phyloP scores from a whole-genome alignment of 1,284 basidiomycete genomes.

The Ganoderma leucocontextum region DNA sequence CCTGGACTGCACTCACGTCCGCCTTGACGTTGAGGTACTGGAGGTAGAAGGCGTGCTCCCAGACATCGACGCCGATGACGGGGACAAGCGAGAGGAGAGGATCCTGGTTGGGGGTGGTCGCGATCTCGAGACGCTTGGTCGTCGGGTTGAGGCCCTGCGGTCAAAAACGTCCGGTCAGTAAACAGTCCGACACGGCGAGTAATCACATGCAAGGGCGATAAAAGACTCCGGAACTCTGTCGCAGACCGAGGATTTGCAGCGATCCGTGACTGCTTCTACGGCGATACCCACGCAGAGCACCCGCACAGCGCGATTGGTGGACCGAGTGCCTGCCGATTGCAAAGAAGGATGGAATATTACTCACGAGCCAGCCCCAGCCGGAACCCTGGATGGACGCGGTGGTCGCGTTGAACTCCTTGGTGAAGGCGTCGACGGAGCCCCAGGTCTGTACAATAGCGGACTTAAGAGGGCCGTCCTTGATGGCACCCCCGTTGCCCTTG shows the following conservation, averaged over 20 bases:
- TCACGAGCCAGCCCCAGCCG: constrained; percentile 93
- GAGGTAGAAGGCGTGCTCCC: constrained; percentile 86
- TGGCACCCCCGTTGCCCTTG: constrained; percentile 68
- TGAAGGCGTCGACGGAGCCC: constrained; percentile 80
- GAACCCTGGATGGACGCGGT: constrained; percentile 89
- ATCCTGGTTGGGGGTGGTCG: constrained; percentile 90
- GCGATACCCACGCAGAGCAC: background rate
- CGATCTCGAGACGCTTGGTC: constrained; percentile 74
- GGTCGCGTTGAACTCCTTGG: constrained; percentile 83
- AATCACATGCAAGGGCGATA: constrained; percentile 7
- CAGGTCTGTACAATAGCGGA: constrained; percentile 86
- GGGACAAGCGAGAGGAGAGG: constrained; percentile 80
- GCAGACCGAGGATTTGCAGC: background rate
- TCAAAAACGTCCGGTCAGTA: background rate
- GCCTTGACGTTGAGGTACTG: constrained; percentile 82
- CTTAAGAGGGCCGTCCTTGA: constrained; percentile 80
- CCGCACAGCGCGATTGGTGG: background rate
- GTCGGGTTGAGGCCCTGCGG: constrained; percentile 68
- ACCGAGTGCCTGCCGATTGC: background rate
- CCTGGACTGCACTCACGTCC: constrained; percentile 57
- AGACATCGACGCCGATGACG: constrained; percentile 90
- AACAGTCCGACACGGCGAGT: background rate
- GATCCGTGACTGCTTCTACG: background rate
- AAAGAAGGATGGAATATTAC: constrained; percentile 39
- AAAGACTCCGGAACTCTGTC: background rate